Evolutionary conservation across 345 rosid genomes (phyloP).

Genomic region (Trapa bicornis): DNA sequence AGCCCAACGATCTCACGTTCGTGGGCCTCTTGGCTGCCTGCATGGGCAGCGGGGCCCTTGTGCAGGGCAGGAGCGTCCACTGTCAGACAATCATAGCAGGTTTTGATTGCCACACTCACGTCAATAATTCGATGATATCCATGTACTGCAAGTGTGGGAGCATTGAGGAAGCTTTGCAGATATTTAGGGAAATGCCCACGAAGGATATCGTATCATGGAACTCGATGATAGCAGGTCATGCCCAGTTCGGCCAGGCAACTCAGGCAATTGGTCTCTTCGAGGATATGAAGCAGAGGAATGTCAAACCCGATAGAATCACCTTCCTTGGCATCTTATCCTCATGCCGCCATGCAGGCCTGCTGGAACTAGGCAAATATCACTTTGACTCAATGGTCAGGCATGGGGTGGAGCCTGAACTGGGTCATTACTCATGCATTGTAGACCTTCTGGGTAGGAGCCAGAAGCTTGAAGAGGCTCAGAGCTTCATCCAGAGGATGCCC

Average conservation of each 20-base stretch:
- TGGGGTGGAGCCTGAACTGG: constrained; percentile 45
- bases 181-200: constrained; percentile 29
- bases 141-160: constrained; percentile 81
- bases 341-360: constrained; percentile 74
- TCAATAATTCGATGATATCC: constrained; percentile 66
- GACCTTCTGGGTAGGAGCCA: constrained; percentile 88
- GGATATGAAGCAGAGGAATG: constrained; percentile 33
- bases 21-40: constrained; percentile 72
- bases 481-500: constrained; percentile 52
- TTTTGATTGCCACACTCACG: constrained; percentile 37
- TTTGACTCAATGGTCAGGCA: constrained; percentile 45
- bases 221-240: constrained; percentile 88
- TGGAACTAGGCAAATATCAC: constrained; percentile 42
- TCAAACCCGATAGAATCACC: constrained; percentile 57
- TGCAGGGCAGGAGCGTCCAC: constrained; percentile 70
- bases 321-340: constrained; percentile 83
- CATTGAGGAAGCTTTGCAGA: constrained; percentile 31
- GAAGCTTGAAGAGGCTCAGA: constrained; percentile 53
- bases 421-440: constrained; percentile 77
- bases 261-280: constrained; percentile 51
- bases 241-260: constrained; percentile 58
- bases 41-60: constrained; percentile 66
- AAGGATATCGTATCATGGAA: constrained; percentile 83
- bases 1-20: constrained; percentile 71
- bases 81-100: constrained; percentile 59